Base-by-base conservation (phyloP, 352 stramenopile species). In the Pythium diclinum region DNA sequence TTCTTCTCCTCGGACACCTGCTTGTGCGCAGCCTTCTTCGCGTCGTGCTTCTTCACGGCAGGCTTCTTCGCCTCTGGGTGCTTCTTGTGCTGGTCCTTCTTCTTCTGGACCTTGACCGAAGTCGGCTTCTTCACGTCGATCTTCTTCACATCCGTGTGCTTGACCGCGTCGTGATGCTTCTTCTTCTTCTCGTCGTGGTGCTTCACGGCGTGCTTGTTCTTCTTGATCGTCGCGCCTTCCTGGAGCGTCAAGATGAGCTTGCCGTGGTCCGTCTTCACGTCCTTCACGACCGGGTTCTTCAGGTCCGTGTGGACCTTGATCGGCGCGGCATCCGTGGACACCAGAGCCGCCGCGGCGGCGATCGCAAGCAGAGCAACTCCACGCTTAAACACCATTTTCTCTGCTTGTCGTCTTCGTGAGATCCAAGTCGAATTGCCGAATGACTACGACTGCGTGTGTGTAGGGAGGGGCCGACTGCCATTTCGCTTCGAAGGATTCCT, bases 401-500 rank as follows among this genome's bases (percentile, higher is more conserved):
- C 19, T 61, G 33, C n/a, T 38, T 14, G 8, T 32, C 7, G 17
- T 44, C 16, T 44, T 21, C 40, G 36, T 13, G 49, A 67, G 64
- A 66, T 71, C 56, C 64, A 62, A 60, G 56, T 68, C 66, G 58
- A 68, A 72, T 65, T 68, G 60, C 60, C 56, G 66, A 72, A 68
- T 72, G 66, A 67, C n/a, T 28, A 28, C 25, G 25, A 28, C 25
- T 28, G 25, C 1, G 25, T 34, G 17, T 48, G 48, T 33, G n/a
- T 48, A 48, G 40, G 53, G 51, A 65, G 64, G 51, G 57, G 34
- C 17, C 40, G 57, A 42, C 44, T 28, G 44, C 44, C 44, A 51
- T 51, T 23, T 56, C 23, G 30, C 40, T 48, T 42, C 53, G 55
- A 64, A 42, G 63, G 65, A 70, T 58, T 59, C 55, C 54, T 56